A percentile compares a stretch with the other conserved stretches of the same genome.
Conservation (phyloP, 2,329 filamentous ascomycete genomes). For the Arthroderma uncinatum region DNA sequence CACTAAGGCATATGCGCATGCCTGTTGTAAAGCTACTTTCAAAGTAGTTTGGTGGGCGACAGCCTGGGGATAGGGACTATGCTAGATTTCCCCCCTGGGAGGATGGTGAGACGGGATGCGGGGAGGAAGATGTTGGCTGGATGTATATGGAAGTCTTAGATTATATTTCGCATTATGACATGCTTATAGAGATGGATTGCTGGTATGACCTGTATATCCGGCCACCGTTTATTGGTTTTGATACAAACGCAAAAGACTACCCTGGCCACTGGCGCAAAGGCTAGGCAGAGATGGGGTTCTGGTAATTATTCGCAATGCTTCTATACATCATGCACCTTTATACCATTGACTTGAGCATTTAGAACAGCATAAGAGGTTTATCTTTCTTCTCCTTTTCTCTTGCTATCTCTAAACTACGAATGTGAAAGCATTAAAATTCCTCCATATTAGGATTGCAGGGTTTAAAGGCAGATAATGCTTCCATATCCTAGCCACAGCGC, state of each 20-base stretch:
- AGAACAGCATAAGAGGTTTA: no score
- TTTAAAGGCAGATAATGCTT: no score
- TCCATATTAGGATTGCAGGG: no score
- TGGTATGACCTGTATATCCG: slow-evolving; percentile 5
- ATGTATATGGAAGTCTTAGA: slow-evolving; percentile 11
- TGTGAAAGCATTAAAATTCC: no score
- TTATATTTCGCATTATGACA: background rate
- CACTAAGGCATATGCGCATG: slow-evolving; percentile 10
- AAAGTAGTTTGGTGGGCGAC: slow-evolving; percentile 9
- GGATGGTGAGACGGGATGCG: slow-evolving; percentile 13
- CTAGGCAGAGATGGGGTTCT: background rate
- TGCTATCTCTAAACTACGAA: no score
- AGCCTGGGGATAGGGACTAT: slow-evolving; percentile 11
- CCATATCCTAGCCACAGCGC: no score
- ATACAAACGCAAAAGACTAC: background rate
- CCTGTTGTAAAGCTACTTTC: slow-evolving; percentile 14
- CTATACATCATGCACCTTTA: no score
- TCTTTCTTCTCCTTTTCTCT: no score
- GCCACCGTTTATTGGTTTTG: background rate
- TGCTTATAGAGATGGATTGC: background rate
- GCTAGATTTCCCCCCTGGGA: slow-evolving; percentile 12
- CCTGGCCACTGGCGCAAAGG: background rate
- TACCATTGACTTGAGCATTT: no score
- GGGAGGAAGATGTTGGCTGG: slow-evolving; percentile 16
- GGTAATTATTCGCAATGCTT: slow-evolving; percentile 9